Evolutionary conservation across 2,329 filamentous ascomycete genomes (phyloP).

Genomic region (Ceratocystis eucalypticola): DNA sequence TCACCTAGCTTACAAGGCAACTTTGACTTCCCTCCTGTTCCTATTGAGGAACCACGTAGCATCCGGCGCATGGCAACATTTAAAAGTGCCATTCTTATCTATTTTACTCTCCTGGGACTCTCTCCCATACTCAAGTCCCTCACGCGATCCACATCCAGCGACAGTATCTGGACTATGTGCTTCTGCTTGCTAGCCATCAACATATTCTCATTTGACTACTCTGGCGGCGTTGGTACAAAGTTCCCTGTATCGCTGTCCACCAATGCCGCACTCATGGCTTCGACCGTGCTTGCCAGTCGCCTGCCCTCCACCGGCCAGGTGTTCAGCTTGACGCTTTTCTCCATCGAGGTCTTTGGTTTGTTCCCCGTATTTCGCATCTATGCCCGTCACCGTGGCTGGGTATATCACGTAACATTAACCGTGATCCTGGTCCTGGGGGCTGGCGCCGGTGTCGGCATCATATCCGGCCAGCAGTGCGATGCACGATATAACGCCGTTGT

Average conservation of each 20-base stretch:
- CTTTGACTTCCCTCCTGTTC: slow-evolving; percentile 23
- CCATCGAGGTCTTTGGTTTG: slow-evolving; percentile 90
- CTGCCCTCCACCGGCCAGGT: slow-evolving; percentile 85
- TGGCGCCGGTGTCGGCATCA: slow-evolving; percentile 59
- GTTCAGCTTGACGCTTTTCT: slow-evolving; percentile 88
- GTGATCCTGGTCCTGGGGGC: slow-evolving; percentile 64
- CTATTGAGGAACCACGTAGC: slow-evolving; percentile 30
- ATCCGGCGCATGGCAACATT: slow-evolving; percentile 58
- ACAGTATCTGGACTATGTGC: slow-evolving; percentile 96
- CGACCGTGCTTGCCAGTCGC: slow-evolving; percentile 80
- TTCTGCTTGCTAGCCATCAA: slow-evolving; percentile 90
- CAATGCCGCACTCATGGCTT: slow-evolving; percentile 92
- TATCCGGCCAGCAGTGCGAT: slow-evolving; percentile 42
- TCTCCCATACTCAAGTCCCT: slow-evolving; percentile 93
- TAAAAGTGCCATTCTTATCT: slow-evolving; percentile 87
- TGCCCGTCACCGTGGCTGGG: slow-evolving; percentile 67
- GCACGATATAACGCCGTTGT: slow-evolving; percentile 39
- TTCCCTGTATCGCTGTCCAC: slow-evolving; percentile 71
- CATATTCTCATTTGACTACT: slow-evolving; percentile 96
- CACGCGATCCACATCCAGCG: slow-evolving; percentile 80
- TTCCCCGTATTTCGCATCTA: slow-evolving; percentile 96
- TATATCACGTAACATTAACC: slow-evolving; percentile 66
- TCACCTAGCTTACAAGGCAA: slow-evolving; percentile 21
- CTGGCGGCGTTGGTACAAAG: slow-evolving; percentile 49
- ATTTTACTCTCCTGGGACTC: slow-evolving; percentile 78